Evolutionary conservation across 2,329 filamentous ascomycete species (phyloP).

Genomic region (Penicillium hesseltinei): DNA sequence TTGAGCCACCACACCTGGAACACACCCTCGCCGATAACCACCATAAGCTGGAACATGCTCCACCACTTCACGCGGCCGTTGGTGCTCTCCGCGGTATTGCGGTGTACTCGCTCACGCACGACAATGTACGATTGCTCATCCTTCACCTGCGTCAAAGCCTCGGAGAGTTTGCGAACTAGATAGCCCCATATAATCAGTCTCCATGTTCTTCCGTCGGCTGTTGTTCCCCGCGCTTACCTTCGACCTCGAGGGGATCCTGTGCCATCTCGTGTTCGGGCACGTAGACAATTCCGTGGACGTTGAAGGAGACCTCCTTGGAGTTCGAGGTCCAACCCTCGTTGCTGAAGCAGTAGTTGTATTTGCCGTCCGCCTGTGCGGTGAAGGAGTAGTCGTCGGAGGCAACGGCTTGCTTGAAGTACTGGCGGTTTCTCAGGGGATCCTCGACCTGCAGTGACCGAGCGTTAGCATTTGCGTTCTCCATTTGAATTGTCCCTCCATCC

Average conservation of each 20-base stretch:
- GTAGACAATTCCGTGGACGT: slow-evolving; percentile 98
- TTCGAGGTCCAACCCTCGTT: slow-evolving; percentile 97
- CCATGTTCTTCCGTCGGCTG: not conserved
- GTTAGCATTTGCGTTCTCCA: slow-evolving; percentile 10
- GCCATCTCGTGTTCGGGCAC: slow-evolving; percentile 83
- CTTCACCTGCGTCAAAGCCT: slow-evolving; percentile 87
- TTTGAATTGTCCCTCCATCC: not conserved
- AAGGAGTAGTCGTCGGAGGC: slow-evolving; percentile 94
- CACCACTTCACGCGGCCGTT: slow-evolving; percentile 99
- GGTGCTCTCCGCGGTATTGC: slow-evolving; percentile 98
- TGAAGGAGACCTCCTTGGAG: slow-evolving; percentile 98
- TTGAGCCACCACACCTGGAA: slow-evolving; percentile 99
- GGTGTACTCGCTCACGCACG: slow-evolving; percentile 88
- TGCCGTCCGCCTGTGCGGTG: slow-evolving; percentile 78
- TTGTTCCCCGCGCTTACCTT: slow-evolving; percentile 59
- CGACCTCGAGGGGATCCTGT: slow-evolving; percentile 83
- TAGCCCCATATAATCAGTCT: slow-evolving; percentile 5
- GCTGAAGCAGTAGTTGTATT: slow-evolving; percentile 96
- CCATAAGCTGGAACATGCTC: slow-evolving; percentile 92
- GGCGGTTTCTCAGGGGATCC: slow-evolving; percentile 72
- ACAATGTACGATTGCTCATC: slow-evolving; percentile 98
- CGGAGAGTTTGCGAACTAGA: slow-evolving; percentile 75
- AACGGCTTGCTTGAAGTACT: slow-evolving; percentile 74
- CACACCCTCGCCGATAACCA: slow-evolving; percentile 85
- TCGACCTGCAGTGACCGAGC: slow-evolving; percentile 58